Percentiles rank a stretch among this genome's conserved stretches.
Conservation (phyloP, 768 basidiomycete genomes). For the Amanita pseudoporphyria region DNA sequence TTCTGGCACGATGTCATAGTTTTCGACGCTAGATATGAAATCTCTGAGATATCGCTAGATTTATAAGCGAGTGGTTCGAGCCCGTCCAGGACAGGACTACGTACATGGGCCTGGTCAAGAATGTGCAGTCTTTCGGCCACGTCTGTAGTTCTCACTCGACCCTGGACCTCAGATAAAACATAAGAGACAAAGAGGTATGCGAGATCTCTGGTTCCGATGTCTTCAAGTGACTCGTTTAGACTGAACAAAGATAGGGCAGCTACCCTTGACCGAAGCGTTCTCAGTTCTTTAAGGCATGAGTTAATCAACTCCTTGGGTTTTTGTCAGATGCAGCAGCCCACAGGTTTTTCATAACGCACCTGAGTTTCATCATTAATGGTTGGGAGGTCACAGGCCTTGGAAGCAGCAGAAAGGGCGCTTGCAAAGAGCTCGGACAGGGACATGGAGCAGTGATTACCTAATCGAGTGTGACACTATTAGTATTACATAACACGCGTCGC, state of each 20-base stretch:
- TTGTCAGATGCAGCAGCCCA: background rate
- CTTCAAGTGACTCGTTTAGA: constrained; percentile 73
- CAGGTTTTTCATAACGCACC: constrained; percentile 14
- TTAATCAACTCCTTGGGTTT: constrained; percentile 45
- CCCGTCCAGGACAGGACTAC: constrained; percentile 12
- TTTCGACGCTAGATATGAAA: constrained; percentile 44
- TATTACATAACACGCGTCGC: background rate
- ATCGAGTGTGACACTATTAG: background rate
- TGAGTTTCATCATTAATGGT: constrained; percentile 35
- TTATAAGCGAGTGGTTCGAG: background rate
- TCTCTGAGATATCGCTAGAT: constrained; percentile 11
- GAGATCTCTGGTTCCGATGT: constrained; percentile 70
- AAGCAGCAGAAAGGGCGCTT: constrained; percentile 25
- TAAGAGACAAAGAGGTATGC: constrained; percentile 70
- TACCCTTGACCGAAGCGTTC: constrained; percentile 42
- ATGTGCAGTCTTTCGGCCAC: constrained; percentile 46
- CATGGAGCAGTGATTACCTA: constrained; percentile 12
- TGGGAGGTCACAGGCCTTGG: constrained; percentile 28
- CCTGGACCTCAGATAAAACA: constrained; percentile 54
- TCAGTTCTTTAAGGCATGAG: constrained; percentile 46
- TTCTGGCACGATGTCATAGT: constrained; percentile 57
- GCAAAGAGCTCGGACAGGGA: constrained; percentile 30
- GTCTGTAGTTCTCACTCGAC: constrained; percentile 46
- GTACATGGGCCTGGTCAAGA: constrained; percentile 50
- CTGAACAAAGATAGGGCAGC: constrained; percentile 66